These are phyloP conservation scores for Aspergillus ibericus DNA, from an alignment of 2,329 filamentous ascomycete species.

Conservation along the genomic window DNA sequence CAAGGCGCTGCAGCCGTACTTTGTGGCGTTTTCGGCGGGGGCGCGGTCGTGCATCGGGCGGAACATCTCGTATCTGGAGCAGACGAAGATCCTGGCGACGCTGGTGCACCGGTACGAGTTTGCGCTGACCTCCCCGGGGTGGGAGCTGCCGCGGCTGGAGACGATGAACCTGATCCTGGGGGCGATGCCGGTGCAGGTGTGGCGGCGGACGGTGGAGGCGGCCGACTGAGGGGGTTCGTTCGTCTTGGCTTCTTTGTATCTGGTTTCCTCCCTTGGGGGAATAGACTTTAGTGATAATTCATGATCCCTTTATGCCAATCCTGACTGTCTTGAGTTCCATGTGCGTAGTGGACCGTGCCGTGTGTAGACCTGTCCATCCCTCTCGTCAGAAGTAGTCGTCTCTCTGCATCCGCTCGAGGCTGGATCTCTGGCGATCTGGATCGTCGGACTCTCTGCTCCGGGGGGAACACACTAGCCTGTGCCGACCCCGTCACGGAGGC, in stretches of 20 bases:
- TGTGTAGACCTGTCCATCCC: neutral
- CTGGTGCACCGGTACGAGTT: slow-evolving; percentile 35
- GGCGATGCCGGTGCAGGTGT: slow-evolving; percentile 33
- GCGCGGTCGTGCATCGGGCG: slow-evolving; percentile 44
- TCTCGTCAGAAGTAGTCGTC: too few relatives aligned
- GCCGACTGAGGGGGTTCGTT: slow-evolving; percentile 2
- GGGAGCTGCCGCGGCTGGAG: slow-evolving; percentile 29
- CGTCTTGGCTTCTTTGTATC: neutral
- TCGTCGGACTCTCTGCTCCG: too few relatives aligned
- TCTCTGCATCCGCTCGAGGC: too few relatives aligned
- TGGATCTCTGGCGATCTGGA: too few relatives aligned
- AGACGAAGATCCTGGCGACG: slow-evolving; percentile 51
- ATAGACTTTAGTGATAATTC: neutral
- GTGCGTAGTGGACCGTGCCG: neutral
- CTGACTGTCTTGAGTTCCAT: neutral
- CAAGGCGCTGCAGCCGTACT: slow-evolving; percentile 40
- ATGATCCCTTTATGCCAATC: neutral
- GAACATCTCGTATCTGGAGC: slow-evolving; percentile 49
- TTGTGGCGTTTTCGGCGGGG: slow-evolving; percentile 44
- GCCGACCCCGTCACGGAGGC: too few relatives aligned
- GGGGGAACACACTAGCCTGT: too few relatives aligned
- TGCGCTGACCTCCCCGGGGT: slow-evolving; percentile 25
- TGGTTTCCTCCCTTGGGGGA: too few relatives aligned
- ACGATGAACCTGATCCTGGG: slow-evolving; percentile 35
- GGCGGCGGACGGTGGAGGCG: slow-evolving; percentile 21